Evolutionary conservation across 345 rosid species (phyloP), one percentile per base, ranked within the genome.

Genomic region (Lenwebbia sp.): DNA sequence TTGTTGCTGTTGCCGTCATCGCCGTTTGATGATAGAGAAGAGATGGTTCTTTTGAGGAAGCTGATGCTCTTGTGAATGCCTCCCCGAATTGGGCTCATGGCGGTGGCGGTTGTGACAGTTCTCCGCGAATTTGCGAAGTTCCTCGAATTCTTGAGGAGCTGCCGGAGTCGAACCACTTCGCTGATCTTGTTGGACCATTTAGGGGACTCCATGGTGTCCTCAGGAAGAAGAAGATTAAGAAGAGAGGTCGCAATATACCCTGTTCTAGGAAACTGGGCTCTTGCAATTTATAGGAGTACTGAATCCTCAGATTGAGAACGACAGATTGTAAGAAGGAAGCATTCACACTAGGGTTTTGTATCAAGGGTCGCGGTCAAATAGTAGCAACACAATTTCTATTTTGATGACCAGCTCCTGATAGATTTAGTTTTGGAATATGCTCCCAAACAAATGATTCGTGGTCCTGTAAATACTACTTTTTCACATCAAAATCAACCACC

Each of bases 41-140:
- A 94, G n/a, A 94, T 87, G 75, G 97, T 94, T 84, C 96, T 91
- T 86, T 91, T 95, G 49, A 94, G 93, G 86, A 94, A 95, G 89
- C 94, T 95, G 90, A 93, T 89, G 86, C 93, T 75, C 87, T 58
- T 6, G 37, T 6, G 30, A n/a, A 60, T 60, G 74, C 33, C 8
- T 4, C 74, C 9, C 0, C 10, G 17, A 6, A 5, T 60, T n/a
- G 74, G 40, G 74, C 74, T 60, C 74, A 14, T 17, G 74, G 74
- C 21, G 7, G 74, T 4, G 74, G 74, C 40, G 1, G 74, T 60
- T 60, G 37, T 13, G 37, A 60, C 74, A 60, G 10, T 28, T 60
- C 37, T 60, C 33, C 8, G 6, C 74, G 65, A 58, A 26, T 26
- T 58, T 58, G 33, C 7, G 33, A 58, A 26, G 65, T 58, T 58